Base-by-base conservation (phyloP, 257 asterid genomes). In the Parsonsia alboflavescens region DNA sequence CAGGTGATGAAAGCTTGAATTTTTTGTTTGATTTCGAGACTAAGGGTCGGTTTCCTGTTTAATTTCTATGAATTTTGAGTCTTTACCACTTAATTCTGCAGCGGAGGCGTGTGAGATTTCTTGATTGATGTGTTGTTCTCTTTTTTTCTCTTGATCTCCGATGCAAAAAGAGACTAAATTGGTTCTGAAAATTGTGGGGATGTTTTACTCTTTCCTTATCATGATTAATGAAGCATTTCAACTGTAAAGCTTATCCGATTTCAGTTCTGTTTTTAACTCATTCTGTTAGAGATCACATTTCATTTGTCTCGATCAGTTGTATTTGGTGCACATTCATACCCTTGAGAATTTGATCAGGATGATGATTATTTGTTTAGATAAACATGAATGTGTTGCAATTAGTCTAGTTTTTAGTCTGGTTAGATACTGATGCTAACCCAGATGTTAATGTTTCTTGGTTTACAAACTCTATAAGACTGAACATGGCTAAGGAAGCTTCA, bases 401-500 rank as follows among this genome's bases (percentile, higher is more conserved):
- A 49, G 56, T 45, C 36, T 75, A 56, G 21, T 12, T 73, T 68
- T 57, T 41, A 66, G 53, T 64, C 41, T 74, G 48, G 59, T 56
- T 66, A 46, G 49, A 63, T 2, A 41, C 16, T 78, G 73, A 67
- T 65, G 54, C 41, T 53, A 42, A 12, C 48, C 49, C 50, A 8
- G 30, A 5, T 71, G 62, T 61, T 49, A n/a, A 57, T 63, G 50
- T 56, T 64, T 52, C 57, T 53, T 68, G 10, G 68, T 62, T 76
- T 70, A 68, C 85, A 73, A 63, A 70, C 52, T 67, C 74, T 79
- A 80, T 76, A 57, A 56, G 48, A 80, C 73, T 11, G 28, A 39
- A 77, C 71, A 94, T 94, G 98, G 96, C 97, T 33, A 85, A 77
- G 36, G 93, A 89, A 85, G 86, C 61, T 75, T 78, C 91, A 5